These are phyloP conservation scores for Trypanosoma platydactyli DNA, from an alignment of 208 protist species.

Conservation along the genomic window DNA sequence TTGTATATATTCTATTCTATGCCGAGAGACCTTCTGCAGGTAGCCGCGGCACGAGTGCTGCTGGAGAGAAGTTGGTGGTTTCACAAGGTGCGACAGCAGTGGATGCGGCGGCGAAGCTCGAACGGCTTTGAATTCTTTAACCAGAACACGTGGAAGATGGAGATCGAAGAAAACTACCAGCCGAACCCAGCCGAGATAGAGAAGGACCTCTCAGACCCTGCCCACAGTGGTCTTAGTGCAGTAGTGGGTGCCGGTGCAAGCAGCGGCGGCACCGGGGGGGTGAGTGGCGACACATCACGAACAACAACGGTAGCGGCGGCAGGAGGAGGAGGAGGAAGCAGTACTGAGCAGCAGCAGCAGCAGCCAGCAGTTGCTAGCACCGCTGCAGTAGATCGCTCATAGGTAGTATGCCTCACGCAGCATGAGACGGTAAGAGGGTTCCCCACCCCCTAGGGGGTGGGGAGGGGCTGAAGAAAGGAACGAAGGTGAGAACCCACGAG, in stretches of 20 bases:
- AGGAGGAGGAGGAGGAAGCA: neutral
- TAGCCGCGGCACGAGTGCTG: conserved; percentile 91
- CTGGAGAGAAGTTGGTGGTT: conserved; percentile 92
- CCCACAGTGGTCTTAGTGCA: conserved; percentile 43
- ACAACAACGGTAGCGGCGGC: conserved; percentile 39
- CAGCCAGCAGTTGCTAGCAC: conserved; percentile 1
- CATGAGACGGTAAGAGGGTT: neutral
- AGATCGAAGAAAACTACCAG: conserved; percentile 48
- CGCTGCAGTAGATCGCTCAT: too few relatives aligned
- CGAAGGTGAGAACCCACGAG: conserved; percentile 16
- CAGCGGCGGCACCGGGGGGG: neutral
- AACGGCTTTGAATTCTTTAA: conserved; percentile 62
- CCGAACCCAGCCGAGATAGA: conserved; percentile 47
- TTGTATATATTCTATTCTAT: conserved; percentile 99
- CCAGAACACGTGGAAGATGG: conserved; percentile 62
- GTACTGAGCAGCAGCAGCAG: conserved; percentile 26
- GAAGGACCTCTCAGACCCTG: conserved; percentile 37
- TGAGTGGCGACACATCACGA: conserved; percentile 29
- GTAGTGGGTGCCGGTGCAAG: conserved; percentile 1
- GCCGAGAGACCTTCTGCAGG: conserved; percentile 96
- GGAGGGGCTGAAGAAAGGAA: conserved; percentile 14
- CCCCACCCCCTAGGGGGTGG: neutral
- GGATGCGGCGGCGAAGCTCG: conserved; percentile 39
- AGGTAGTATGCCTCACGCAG: too few relatives aligned
- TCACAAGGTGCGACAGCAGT: conserved; percentile 74